A percentile compares a stretch with the other conserved stretches of the same genome.
phyloP scores from a whole-genome alignment of 1,139 yeast species.

The Torulaspora globosa region DNA sequence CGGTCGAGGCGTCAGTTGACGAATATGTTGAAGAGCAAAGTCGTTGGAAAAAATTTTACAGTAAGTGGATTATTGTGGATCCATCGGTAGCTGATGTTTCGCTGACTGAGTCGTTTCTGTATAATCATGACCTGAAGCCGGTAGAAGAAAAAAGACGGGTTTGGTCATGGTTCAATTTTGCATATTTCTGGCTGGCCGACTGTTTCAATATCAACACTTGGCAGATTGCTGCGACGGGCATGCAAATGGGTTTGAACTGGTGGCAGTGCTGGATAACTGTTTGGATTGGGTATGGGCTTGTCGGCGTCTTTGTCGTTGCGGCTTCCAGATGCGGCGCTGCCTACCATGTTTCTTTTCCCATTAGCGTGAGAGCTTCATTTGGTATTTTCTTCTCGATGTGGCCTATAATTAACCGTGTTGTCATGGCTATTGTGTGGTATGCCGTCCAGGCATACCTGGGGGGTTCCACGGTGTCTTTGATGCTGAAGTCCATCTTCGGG shows the following conservation, averaged over 20 bases:
- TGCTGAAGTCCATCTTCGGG: conserved; percentile 66
- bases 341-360: conserved; percentile 77
- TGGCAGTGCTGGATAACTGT: conserved; percentile 88
- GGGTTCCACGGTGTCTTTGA: conserved; percentile 72
- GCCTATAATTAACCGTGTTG: conserved; percentile 77
- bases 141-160: conserved; percentile 58
- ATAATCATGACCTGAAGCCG: conserved; percentile 71
- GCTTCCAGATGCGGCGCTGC: conserved; percentile 69
- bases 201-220: conserved; percentile 84
- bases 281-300: conserved; percentile 65
- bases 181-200: conserved; percentile 81
- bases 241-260: conserved; percentile 70
- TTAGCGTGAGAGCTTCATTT: conserved; percentile 65
- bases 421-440: conserved; percentile 81
- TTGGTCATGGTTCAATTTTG: conserved; percentile 80
- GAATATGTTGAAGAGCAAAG: conserved; percentile 18
- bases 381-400: conserved; percentile 76
- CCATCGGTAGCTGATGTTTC: conserved; percentile 26
- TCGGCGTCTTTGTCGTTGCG: conserved; percentile 58
- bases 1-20: conserved; percentile 4
- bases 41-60: conserved; percentile 25
- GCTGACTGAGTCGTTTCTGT: conserved; percentile 51
- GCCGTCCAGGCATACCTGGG: conserved; percentile 81
- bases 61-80: conserved; percentile 29
- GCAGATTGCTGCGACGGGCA: conserved; percentile 87